phyloP scores from a whole-genome alignment of 73 alveolate genomes.

The Uronychia setigera region DNA sequence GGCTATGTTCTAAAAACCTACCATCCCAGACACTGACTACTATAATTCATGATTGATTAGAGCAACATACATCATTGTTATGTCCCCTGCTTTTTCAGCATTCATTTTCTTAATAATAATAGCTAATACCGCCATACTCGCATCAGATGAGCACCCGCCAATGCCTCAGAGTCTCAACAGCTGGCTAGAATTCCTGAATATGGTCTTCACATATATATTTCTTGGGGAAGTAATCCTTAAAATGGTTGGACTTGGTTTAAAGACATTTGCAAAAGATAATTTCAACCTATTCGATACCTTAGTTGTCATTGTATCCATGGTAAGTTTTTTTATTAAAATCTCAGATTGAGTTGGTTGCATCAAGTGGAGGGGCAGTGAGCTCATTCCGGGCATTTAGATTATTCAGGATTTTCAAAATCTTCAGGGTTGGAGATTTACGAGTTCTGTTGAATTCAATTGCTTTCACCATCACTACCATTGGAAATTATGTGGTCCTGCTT shows the following conservation, averaged over 20 bases:
- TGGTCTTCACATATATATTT: slow-evolving; percentile 24
- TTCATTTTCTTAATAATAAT: slow-evolving; percentile 16
- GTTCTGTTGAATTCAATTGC: slow-evolving; percentile 20
- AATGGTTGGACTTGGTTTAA: slow-evolving; percentile 62
- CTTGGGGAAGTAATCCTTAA: slow-evolving; percentile 58
- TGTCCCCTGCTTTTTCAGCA: not conserved
- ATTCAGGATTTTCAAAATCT: slow-evolving; percentile 28
- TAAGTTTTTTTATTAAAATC: slow-evolving; percentile 22
- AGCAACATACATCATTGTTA: not conserved
- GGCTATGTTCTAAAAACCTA: not conserved
- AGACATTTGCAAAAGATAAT: slow-evolving; percentile 57
- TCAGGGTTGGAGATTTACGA: slow-evolving; percentile 35
- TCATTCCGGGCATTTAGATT: slow-evolving; percentile 71
- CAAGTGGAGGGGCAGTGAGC: slow-evolving; percentile 50
- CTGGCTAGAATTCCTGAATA: slow-evolving; percentile 9
- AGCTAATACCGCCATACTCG: slow-evolving; percentile 46
- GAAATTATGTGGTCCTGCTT: slow-evolving; percentile 20
- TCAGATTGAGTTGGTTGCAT: slow-evolving; percentile 14
- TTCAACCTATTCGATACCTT: slow-evolving; percentile 69
- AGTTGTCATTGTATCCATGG: slow-evolving; percentile 47
- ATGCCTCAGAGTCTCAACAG: slow-evolving; percentile 15
- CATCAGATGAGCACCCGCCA: slow-evolving; percentile 62
- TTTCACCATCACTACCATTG: slow-evolving; percentile 14
- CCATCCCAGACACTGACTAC: not conserved
- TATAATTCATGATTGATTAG: not conserved